Evolutionary conservation across 495 filamentous ascomycete species (phyloP).

Genomic region (Xylaria scruposa): DNA sequence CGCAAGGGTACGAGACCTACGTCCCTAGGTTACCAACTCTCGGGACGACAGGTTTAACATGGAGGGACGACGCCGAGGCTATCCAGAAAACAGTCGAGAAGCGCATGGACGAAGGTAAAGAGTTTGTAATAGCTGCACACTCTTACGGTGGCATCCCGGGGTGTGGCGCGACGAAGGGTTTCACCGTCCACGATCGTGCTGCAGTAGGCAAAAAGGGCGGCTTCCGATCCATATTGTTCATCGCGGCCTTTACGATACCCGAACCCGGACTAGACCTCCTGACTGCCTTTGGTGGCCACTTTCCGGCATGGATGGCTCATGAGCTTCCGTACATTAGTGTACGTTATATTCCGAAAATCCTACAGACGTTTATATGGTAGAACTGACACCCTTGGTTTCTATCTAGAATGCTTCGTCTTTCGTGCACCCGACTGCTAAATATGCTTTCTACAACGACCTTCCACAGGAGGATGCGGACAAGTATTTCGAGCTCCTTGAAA

Average conservation of each 20-base stretch:
- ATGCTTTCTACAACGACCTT: conserved; percentile 30
- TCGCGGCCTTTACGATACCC: conserved; percentile 30
- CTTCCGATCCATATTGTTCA: conserved; percentile 45
- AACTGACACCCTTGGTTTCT: neutral
- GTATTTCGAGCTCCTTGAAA: conserved; percentile 25
- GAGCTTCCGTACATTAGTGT: conserved; percentile 11
- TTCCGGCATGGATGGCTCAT: conserved; percentile 24
- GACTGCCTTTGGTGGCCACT: conserved; percentile 22
- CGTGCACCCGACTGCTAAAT: conserved; percentile 22
- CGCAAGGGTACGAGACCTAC: conserved; percentile 25
- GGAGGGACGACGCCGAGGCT: conserved; percentile 29
- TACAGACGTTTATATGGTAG: too few relatives aligned
- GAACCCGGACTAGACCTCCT: conserved; percentile 18
- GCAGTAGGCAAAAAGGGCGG: conserved; percentile 41
- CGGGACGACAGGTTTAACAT: conserved; percentile 22
- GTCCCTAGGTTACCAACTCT: conserved; percentile 25
- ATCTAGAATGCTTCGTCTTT: conserved; percentile 24
- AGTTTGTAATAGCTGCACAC: conserved; percentile 38
- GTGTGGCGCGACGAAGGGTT: conserved; percentile 31
- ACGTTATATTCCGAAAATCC: neutral
- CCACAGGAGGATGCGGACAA: conserved; percentile 21
- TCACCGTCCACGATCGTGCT: conserved; percentile 37
- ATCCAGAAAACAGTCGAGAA: conserved; percentile 37
- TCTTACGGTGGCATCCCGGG: conserved; percentile 39
- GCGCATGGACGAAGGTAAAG: conserved; percentile 37